Evolutionary conservation across 2,329 filamentous ascomycete genomes (phyloP).

Genomic region (Gaeumannomyces tritici): DNA sequence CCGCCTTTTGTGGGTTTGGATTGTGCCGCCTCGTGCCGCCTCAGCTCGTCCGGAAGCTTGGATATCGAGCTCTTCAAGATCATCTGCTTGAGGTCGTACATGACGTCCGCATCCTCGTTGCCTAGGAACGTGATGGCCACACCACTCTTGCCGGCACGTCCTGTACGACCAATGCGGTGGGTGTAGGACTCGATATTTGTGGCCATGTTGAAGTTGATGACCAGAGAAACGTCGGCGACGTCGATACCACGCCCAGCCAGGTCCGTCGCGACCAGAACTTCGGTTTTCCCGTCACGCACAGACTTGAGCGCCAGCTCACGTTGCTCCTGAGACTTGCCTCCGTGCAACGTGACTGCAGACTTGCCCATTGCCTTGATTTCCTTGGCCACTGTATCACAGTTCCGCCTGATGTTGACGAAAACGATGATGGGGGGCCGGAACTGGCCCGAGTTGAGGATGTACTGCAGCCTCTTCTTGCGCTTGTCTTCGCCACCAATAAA

Average conservation of each 20-base stretch:
- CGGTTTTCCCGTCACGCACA: conserved; percentile 69
- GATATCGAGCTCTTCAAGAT: conserved; percentile 82
- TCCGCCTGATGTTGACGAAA: conserved; percentile 99
- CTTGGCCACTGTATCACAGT: conserved; percentile 88
- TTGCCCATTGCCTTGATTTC: conserved; percentile 94
- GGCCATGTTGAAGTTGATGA: conserved; percentile 99
- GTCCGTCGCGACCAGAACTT: conserved; percentile 92
- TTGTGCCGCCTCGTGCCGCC: conserved; percentile 85
- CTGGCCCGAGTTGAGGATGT: conserved; percentile 73
- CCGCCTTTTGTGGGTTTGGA: conserved; percentile 52
- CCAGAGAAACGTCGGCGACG: conserved; percentile 84
- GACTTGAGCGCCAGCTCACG: conserved; percentile 83
- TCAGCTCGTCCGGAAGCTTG: conserved; percentile 82
- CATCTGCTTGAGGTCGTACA: conserved; percentile 96
- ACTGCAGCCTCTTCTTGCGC: conserved; percentile 88
- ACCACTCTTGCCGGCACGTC: conserved; percentile 94
- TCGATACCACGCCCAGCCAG: conserved; percentile 96
- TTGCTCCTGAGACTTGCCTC: conserved; percentile 95
- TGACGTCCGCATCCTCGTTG: conserved; percentile 76
- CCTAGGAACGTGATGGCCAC: conserved; percentile 93
- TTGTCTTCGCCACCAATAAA: conserved; percentile 87
- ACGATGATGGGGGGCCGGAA: conserved; percentile 91
- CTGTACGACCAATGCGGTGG: conserved; percentile 91
- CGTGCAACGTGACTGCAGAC: conserved; percentile 82
- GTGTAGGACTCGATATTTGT: conserved; percentile 89